Conservation (phyloP, 139 green algal species). For the Deuterostichococcus epilithicus region DNA sequence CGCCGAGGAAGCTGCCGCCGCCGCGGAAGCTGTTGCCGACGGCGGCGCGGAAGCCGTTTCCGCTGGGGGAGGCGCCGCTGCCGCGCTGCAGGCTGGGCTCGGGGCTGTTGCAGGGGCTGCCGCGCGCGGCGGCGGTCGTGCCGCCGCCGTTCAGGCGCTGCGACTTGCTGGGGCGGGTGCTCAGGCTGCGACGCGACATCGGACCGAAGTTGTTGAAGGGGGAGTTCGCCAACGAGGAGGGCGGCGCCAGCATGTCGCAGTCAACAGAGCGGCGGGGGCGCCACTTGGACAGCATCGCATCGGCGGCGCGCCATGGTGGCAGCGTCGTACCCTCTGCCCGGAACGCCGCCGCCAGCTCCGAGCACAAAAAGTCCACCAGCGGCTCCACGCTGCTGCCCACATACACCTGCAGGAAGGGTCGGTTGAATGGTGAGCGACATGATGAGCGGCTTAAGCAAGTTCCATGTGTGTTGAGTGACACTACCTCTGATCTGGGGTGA, state of each 20-base stretch:
- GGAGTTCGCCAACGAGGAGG: neutral
- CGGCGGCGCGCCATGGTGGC: slow-evolving; percentile 48
- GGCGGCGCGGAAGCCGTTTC: too few relatives aligned
- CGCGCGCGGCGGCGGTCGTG: neutral
- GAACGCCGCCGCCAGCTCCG: slow-evolving; percentile 48
- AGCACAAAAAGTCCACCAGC: slow-evolving; percentile 43
- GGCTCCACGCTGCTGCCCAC: neutral
- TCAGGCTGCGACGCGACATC: neutral
- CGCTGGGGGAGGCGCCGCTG: neutral
- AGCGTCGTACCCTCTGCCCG: slow-evolving; percentile 33
- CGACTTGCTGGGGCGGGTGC: slow-evolving; percentile 16
- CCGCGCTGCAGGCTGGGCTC: neutral
- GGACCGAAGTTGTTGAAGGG: neutral
- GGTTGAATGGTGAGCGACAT: too few relatives aligned
- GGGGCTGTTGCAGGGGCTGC: neutral
- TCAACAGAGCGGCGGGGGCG: slow-evolving; percentile 44
- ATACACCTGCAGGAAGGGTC: slow-evolving; percentile 6
- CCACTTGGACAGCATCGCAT: slow-evolving; percentile 62
- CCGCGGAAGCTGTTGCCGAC: too few relatives aligned
- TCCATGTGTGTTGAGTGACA: too few relatives aligned
- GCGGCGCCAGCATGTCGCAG: slow-evolving; percentile 10
- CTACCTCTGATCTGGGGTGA: too few relatives aligned
- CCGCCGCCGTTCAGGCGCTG: slow-evolving; percentile 10
- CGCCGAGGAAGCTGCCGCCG: neutral
- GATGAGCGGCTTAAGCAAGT: too few relatives aligned